Evolutionary conservation across 495 filamentous ascomycete species (phyloP).

Genomic region (Beverwykella pulmonaria): DNA sequence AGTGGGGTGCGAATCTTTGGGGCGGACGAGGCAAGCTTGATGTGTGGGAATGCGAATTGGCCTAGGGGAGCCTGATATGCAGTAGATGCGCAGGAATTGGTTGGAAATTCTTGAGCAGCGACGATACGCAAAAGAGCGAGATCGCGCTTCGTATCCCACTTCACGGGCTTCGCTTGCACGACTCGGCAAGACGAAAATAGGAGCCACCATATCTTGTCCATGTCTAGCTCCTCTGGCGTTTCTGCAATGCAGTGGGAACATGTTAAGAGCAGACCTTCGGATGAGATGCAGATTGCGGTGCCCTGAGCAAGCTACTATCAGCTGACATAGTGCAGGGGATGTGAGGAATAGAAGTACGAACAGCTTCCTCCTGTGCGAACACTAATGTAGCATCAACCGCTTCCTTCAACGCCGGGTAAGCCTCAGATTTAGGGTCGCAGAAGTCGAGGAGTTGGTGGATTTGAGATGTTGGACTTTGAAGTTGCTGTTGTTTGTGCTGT

Average conservation of each 20-base stretch:
- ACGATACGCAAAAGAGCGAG: slow-evolving; percentile 49
- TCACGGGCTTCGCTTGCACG: slow-evolving; percentile 45
- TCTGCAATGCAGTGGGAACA: slow-evolving; percentile 55
- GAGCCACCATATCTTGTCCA: slow-evolving; percentile 43
- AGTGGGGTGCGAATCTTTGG: slow-evolving; percentile 11
- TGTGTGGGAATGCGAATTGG: slow-evolving; percentile 25
- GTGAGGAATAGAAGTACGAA: neutral
- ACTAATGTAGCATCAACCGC: slow-evolving; percentile 49
- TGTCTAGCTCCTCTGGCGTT: slow-evolving; percentile 36
- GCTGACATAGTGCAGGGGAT: neutral
- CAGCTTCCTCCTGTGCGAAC: slow-evolving; percentile 53
- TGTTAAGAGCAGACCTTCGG: slow-evolving; percentile 50
- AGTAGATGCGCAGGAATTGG: neutral
- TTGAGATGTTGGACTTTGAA: slow-evolving; percentile 4
- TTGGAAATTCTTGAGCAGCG: slow-evolving; percentile 27
- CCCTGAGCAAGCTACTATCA: slow-evolving; percentile 23
- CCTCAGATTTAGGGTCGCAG: neutral
- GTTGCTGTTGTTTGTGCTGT: slow-evolving; percentile 3
- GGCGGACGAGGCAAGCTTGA: slow-evolving; percentile 1
- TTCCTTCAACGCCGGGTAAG: slow-evolving; percentile 1
- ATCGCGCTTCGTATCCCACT: slow-evolving; percentile 49
- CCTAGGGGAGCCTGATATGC: neutral
- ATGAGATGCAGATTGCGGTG: slow-evolving; percentile 52
- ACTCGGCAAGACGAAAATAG: slow-evolving; percentile 45
- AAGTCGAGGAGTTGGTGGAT: slow-evolving; percentile 8